Evolutionary conservation across 805 yeast genomes (phyloP), one percentile per base, ranked within the genome.

Genomic region (Metschnikowia dekortorum): DNA sequence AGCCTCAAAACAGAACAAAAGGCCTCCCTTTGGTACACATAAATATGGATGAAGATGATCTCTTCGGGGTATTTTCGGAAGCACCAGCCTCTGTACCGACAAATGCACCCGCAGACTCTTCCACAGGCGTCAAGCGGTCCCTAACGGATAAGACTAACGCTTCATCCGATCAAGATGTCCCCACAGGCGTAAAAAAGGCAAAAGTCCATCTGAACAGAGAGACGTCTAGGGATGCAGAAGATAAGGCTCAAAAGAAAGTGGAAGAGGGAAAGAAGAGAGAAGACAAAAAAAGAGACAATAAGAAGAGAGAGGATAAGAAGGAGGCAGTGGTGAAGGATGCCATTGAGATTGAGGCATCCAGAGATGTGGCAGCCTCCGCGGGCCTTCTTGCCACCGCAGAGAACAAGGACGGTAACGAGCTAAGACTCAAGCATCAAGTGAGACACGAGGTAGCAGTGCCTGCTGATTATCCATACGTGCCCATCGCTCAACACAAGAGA

Each of bases 361-460:
- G 96, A 66, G 95, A 89, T 66, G 95, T 90, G 32, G 82, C 82
- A n/a, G 89, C 87, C 1, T 86, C 95, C 0, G 79, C 79, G 32
- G 96, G 96, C 6, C 72, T 89, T 34, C 63, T 83, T 60, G 74
- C 74, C 13, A 49, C 50, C 13, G 36, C 54, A 2, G 33, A 60
- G 3, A 45, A 69, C 48, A 66, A 69, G 8, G 69, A 69, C 50
- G 43, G 43, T 3, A 28, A 51, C 6, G 57, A 56, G 2, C 84
- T 90, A 52, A 84, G 86, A 65, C 74, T 90, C 56, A 83, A 83
- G 51, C 99, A 92, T 73, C 97, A 89, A 69, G 97, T 92, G 49
- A 85, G 98, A 67, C 99, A 92, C 71, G 97, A 92, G 69, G 99
- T 92, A 9, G 97, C 98, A 1, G 78, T 92, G 26, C 99, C 99